Evolutionary conservation across 371 early-diverging fungal species (phyloP), one percentile per base, ranked within the genome.

Genomic region (Haplosporangium sp.): DNA sequence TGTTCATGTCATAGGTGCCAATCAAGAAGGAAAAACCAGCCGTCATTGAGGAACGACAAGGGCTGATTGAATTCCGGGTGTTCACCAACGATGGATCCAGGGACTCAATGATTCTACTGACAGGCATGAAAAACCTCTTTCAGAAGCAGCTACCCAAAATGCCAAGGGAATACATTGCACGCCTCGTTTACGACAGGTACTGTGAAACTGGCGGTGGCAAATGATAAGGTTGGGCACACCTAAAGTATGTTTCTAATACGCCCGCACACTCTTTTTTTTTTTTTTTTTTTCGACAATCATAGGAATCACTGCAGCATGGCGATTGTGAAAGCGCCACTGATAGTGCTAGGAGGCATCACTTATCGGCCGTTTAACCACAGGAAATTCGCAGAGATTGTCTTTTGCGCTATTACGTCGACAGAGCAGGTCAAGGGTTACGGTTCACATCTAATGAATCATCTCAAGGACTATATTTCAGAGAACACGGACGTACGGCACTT

Each of bases 111-210:
- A 92, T 94, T 9, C 81, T 96, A 36, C 85, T 99, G 63, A 95
- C 99, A 0, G 95, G 95, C 36, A 85, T 99, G 59, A 98, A 98
- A 82, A 94, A 93, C 76, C 92, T 99, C 46, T 98, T 99, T 82
- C 98, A 98, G 81, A 95, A 94, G 64, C 99, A 99, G 81, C 85
- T 99, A 56, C 99, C 99, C 12, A 99, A 98, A 66, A 99, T 99
- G 99, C 99, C 99, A 13, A 93, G 94, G 75, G 99, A 99, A 69
- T 99, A 99, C 73, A 99, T 99, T 67, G 92, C 97, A 0, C 88
- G 98, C 18, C 90, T 99, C 20, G 97, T 99, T 0, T 99, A 97
- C 82, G 99, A 99, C 77, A 69, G 87, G 89, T 93, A 87, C 52
- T 51, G 6, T 46, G 20, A 7, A 50, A 20, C 50, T 50, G 16